phyloP scores from a whole-genome alignment of 1,284 basidiomycete genomes.

The Fomitopsis betulina region DNA sequence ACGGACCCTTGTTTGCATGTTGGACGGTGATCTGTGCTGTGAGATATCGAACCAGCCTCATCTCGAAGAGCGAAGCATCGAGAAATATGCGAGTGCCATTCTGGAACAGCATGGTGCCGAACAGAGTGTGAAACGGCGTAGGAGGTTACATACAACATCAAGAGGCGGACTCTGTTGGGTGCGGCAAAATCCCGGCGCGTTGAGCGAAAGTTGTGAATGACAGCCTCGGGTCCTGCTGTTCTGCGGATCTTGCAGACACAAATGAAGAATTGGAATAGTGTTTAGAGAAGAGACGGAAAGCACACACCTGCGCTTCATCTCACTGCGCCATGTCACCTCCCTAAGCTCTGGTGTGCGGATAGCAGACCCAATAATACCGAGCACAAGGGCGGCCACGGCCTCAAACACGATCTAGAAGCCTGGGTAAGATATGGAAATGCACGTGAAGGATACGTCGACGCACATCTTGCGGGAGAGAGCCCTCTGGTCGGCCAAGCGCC shows the following conservation, averaged over 20 bases:
- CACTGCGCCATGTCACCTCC: slow-evolving; percentile 85
- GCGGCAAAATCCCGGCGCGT: slow-evolving; percentile 39
- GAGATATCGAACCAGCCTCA: too few relatives aligned
- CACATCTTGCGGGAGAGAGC: slow-evolving; percentile 60
- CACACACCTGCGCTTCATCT: slow-evolving; percentile 75
- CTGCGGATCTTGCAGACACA: slow-evolving; percentile 51
- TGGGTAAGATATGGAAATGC: background rate
- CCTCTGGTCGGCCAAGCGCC: slow-evolving; percentile 65
- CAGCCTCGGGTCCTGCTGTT: slow-evolving; percentile 74
- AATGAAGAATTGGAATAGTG: background rate
- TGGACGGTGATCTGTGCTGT: too few relatives aligned
- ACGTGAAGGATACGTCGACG: slow-evolving; percentile 14
- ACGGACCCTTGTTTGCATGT: too few relatives aligned
- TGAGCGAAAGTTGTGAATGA: slow-evolving; percentile 70
- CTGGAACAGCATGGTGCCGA: too few relatives aligned
- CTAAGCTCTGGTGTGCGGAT: slow-evolving; percentile 66
- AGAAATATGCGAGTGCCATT: too few relatives aligned
- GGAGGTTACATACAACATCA: background rate
- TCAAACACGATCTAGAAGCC: slow-evolving; percentile 64
- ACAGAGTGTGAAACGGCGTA: too few relatives aligned
- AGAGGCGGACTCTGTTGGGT: slow-evolving; percentile 1
- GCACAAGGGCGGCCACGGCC: slow-evolving; percentile 54
- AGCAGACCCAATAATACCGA: slow-evolving; percentile 70
- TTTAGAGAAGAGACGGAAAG: background rate
- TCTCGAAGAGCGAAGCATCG: too few relatives aligned